Percentiles rank a stretch among this genome's conserved stretches.
Conservation (phyloP, 2,329 filamentous ascomycete genomes). For the Trichophyton rubrum region DNA sequence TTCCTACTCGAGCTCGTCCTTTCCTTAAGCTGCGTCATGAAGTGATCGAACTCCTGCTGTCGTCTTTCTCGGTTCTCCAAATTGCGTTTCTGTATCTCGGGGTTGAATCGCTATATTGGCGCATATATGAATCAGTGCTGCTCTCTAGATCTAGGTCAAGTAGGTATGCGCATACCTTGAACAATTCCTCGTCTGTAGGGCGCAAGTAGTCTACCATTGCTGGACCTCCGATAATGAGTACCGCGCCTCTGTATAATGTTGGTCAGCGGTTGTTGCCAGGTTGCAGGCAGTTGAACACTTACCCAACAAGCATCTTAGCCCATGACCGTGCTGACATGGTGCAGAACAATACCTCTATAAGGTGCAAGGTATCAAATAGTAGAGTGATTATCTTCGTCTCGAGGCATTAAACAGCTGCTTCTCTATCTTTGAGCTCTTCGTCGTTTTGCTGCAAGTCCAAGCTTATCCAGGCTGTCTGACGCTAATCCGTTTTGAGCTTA, state of each 20-base stretch:
- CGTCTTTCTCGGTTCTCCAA: conserved; percentile 64
- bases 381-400: background rate
- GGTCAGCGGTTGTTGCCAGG: conserved; percentile 1
- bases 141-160: background rate
- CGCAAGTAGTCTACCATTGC: conserved; percentile 59
- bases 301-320: conserved; percentile 61
- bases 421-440: background rate
- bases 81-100: conserved; percentile 79
- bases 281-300: conserved; percentile 26
- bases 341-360: background rate
- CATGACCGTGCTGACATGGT: conserved; percentile 30
- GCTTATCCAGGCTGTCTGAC: background rate
- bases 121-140: conserved; percentile 1
- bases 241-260: conserved; percentile 46
- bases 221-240: conserved; percentile 70
- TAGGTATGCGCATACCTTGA: conserved; percentile 39
- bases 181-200: conserved; percentile 84
- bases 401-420: background rate
- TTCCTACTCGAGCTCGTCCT: conserved; percentile 85
- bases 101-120: conserved; percentile 62
- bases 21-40: conserved; percentile 70
- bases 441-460: background rate
- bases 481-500: background rate
- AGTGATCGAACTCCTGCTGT: conserved; percentile 80
- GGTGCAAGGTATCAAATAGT: background rate